phyloP scores from a whole-genome alignment of 2,329 filamentous ascomycete genomes.

The Cladosporium sp. region DNA sequence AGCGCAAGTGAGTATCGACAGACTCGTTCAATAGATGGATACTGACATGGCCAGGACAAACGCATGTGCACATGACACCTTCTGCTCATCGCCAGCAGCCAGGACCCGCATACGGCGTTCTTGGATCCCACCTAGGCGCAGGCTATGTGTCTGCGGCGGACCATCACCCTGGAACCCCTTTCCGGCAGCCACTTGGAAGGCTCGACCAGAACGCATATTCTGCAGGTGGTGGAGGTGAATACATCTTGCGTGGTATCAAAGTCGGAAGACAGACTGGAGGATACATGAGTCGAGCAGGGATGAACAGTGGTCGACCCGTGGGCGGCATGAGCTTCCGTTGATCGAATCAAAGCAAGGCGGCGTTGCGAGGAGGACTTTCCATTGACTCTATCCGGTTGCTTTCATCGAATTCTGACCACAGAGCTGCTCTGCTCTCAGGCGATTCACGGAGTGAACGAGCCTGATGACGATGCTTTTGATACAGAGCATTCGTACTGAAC shows the following conservation, averaged over 20 bases:
- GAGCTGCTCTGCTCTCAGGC: no score
- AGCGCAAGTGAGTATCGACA: constrained; percentile 17
- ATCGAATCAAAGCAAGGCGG: background rate
- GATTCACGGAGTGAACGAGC: no score
- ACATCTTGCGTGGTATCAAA: constrained; percentile 30
- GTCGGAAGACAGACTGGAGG: constrained; percentile 24
- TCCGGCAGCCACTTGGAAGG: constrained; percentile 31
- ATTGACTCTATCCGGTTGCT: no score
- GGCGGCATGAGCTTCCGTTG: constrained; percentile 6
- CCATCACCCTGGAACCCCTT: constrained; percentile 23
- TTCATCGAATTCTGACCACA: no score
- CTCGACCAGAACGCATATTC: constrained; percentile 24
- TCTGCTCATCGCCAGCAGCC: background rate
- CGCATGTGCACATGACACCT: background rate
- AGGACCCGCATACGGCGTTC: background rate
- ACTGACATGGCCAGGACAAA: background rate
- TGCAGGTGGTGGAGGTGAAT: constrained; percentile 29
- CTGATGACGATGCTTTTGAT: no score
- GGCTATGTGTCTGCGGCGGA: background rate
- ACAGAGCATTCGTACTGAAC: no score
- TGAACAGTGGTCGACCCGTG: constrained; percentile 4
- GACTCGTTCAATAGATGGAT: background rate
- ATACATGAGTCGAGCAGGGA: background rate
- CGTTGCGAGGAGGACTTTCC: no score
- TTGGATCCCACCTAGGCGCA: background rate